Evolutionary conservation across 108 stramenopile species (phyloP).

Genomic region (Nannochloropsis oceanica): DNA sequence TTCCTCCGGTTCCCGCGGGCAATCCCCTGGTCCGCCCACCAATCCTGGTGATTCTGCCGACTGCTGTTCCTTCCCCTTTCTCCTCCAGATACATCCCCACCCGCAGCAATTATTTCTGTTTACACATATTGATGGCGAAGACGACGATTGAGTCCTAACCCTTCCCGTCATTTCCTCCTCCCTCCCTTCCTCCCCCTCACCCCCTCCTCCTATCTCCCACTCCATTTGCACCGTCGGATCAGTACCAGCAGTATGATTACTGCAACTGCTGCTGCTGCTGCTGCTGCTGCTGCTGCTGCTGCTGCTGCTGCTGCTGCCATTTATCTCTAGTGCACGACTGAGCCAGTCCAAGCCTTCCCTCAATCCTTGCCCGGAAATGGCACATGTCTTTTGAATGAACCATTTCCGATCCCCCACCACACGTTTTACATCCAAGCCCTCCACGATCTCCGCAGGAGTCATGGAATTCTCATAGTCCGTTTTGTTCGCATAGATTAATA

Average conservation of each 20-base stretch:
- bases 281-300: not conserved
- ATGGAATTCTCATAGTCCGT: not conserved
- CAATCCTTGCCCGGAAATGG: not conserved
- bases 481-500: conserved; percentile 1
- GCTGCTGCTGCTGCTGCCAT: not conserved
- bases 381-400: not conserved
- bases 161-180: not conserved
- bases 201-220: not conserved
- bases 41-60: too few species aligned
- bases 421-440: not conserved
- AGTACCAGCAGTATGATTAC: too few species aligned
- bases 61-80: too few species aligned
- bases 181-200: not conserved
- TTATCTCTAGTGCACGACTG: not conserved
- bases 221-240: not conserved
- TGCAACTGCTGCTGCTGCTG: not conserved
- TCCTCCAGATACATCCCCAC: too few species aligned
- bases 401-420: not conserved
- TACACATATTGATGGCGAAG: too few species aligned
- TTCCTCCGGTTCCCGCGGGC: too few species aligned
- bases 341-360: not conserved
- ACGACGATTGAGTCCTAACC: too few species aligned
- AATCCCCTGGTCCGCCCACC: too few species aligned
- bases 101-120: too few species aligned
- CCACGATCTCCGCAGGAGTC: not conserved